Percentiles rank a stretch among this genome's conserved stretches.
Evolutionary conservation across 495 filamentous ascomycete genomes (phyloP).

Genomic region (Aspergillus heteromorphus): DNA sequence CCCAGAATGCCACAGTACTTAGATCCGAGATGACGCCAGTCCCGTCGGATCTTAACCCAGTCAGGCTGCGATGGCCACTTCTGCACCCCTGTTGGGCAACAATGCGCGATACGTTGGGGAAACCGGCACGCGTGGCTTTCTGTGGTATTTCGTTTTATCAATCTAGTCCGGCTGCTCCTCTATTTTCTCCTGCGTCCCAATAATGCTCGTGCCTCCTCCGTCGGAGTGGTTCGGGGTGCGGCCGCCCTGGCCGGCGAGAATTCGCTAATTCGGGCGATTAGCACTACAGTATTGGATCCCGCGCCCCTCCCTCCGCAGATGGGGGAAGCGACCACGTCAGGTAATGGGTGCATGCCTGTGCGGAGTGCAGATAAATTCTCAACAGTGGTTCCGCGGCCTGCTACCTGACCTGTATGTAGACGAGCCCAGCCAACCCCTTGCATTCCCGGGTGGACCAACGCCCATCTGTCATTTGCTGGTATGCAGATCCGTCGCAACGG

Average conservation of each 20-base stretch:
- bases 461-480: slow-evolving; percentile 3
- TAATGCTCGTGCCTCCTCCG: no score
- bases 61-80: background rate
- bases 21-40: background rate
- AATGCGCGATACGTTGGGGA: background rate
- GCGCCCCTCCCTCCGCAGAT: no score
- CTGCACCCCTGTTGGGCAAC: background rate
- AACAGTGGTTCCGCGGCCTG: background rate
- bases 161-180: background rate
- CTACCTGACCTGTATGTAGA: background rate
- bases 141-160: background rate
- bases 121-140: background rate
- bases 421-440: background rate
- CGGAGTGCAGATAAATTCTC: background rate
- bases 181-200: background rate
- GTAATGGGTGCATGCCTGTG: no score
- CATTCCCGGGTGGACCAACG: background rate
- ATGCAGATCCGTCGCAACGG: slow-evolving; percentile 1
- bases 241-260: no score
- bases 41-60: background rate
- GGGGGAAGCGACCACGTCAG: no score
- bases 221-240: no score
- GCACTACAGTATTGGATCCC: no score
- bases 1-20: background rate
- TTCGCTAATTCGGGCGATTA: no score